phyloP scores from a whole-genome alignment of 129 eudicot genomes.

The Saposhnikovia divaricata region DNA sequence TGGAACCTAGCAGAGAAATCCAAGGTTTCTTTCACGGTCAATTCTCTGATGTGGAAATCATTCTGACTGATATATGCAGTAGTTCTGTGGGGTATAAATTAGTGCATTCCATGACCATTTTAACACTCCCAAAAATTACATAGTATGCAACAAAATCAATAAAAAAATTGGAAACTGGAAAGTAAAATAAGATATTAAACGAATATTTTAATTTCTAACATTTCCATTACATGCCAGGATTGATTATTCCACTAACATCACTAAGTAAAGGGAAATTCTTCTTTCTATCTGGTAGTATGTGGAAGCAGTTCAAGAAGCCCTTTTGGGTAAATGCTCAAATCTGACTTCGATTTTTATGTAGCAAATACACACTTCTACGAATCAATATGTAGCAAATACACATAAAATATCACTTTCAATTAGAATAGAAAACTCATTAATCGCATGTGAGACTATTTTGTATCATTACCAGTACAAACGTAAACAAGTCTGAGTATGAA shows the following conservation, averaged over 20 bases:
- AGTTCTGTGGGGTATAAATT: slow-evolving; percentile 76
- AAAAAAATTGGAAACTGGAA: not conserved
- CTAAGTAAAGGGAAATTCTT: not conserved
- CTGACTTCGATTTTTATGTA: too few species aligned
- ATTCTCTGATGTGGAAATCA: slow-evolving; percentile 75
- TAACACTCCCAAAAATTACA: slow-evolving; percentile 46
- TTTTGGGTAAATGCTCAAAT: too few species aligned
- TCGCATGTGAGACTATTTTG: too few species aligned
- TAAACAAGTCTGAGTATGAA: too few species aligned
- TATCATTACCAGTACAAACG: too few species aligned
- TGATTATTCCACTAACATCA: slow-evolving; percentile 2
- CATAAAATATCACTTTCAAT: too few species aligned
- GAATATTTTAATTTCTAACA: not conserved
- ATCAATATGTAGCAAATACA: too few species aligned
- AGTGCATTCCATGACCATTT: slow-evolving; percentile 59
- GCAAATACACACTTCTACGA: too few species aligned
- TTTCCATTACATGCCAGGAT: not conserved
- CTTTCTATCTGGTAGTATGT: slow-evolving; percentile 35
- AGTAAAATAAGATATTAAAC: not conserved
- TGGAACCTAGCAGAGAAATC: slow-evolving; percentile 68
- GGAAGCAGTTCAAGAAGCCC: slow-evolving; percentile 37
- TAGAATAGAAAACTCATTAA: too few species aligned
- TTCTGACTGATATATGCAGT: slow-evolving; percentile 81
- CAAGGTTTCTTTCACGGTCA: slow-evolving; percentile 88
- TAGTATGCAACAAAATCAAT: not conserved